A percentile compares a stretch with the other conserved stretches of the same genome.
These are phyloP conservation scores for Pouteria campechiana DNA, from an alignment of 179 eudicot species.

Conservation along the genomic window DNA sequence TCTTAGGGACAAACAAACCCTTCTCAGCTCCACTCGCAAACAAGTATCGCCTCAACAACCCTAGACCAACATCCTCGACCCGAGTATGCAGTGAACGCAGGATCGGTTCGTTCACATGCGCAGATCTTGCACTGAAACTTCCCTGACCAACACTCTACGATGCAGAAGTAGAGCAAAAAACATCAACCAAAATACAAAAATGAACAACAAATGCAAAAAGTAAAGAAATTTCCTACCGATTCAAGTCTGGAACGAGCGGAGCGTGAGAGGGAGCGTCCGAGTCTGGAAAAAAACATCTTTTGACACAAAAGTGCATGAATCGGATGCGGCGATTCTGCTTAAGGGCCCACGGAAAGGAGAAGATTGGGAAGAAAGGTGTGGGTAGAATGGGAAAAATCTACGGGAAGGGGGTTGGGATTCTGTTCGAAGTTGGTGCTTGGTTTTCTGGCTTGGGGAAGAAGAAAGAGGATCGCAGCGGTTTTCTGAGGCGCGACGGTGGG, in stretches of 20 bases:
- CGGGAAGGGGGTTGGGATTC: no score
- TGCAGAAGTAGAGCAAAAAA: slow-evolving; percentile 7
- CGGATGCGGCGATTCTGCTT: no score
- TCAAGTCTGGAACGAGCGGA: slow-evolving; percentile 44
- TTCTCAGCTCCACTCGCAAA: slow-evolving; percentile 27
- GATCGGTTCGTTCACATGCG: slow-evolving; percentile 12
- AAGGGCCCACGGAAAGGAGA: no score
- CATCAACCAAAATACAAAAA: background rate
- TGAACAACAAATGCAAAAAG: background rate
- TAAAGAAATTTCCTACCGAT: slow-evolving; percentile 20
- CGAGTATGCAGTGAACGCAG: slow-evolving; percentile 11
- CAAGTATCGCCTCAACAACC: slow-evolving; percentile 45
- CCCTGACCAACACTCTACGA: slow-evolving; percentile 47
- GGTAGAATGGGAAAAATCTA: no score
- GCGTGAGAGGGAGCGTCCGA: slow-evolving; percentile 55
- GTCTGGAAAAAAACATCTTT: slow-evolving; percentile 45
- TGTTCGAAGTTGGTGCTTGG: no score
- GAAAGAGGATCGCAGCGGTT: no score
- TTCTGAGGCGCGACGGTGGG: no score
- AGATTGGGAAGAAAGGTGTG: no score
- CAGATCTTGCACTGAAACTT: slow-evolving; percentile 18
- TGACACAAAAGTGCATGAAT: background rate
- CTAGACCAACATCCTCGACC: slow-evolving; percentile 29
- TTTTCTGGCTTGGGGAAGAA: no score
- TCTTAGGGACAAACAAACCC: slow-evolving; percentile 8